These are phyloP conservation scores for Solidago caesia DNA, from an alignment of 129 eudicot genomes.

Conservation along the genomic window DNA sequence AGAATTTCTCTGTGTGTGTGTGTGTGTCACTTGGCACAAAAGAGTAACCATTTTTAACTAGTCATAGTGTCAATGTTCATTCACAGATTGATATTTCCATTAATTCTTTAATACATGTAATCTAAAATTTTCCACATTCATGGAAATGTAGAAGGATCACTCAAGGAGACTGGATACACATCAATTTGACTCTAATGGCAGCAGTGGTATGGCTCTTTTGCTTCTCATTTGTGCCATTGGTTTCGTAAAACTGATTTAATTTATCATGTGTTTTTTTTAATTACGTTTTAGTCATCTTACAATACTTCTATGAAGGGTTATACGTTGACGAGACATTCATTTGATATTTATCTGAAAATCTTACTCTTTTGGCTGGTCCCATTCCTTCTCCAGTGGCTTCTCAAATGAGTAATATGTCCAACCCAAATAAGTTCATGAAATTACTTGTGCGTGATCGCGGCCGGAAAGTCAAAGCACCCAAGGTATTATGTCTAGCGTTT, in stretches of 20 bases:
- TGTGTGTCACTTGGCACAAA: background rate
- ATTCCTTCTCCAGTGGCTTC: slow-evolving; percentile 75
- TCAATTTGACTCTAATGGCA: slow-evolving; percentile 78
- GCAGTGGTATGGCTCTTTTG: slow-evolving; percentile 55
- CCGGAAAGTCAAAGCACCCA: slow-evolving; percentile 67
- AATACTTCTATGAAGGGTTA: too few relatives aligned
- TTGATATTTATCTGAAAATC: slow-evolving; percentile 35
- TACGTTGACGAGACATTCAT: too few relatives aligned
- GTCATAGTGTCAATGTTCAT: background rate
- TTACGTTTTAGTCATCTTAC: background rate
- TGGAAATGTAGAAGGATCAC: slow-evolving; percentile 65
- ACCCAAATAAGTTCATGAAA: slow-evolving; percentile 74
- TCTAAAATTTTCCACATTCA: slow-evolving; percentile 9
- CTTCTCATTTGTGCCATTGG: slow-evolving; percentile 1
- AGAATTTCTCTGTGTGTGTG: too few relatives aligned
- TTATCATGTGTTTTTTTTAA: background rate
- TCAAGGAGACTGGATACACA: slow-evolving; percentile 61
- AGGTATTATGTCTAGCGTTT: slow-evolving; percentile 47
- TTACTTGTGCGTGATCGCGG: slow-evolving; percentile 76
- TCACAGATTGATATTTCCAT: background rate
- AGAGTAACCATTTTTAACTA: background rate
- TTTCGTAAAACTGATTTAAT: slow-evolving; percentile 6
- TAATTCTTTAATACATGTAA: background rate
- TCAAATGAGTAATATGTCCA: slow-evolving; percentile 95
- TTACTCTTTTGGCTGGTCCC: slow-evolving; percentile 48